A percentile compares a stretch with the other conserved stretches of the same genome.
Evolutionary conservation across 306 rosid genomes (phyloP).

Genomic region (Pyrus bretschneideri): DNA sequence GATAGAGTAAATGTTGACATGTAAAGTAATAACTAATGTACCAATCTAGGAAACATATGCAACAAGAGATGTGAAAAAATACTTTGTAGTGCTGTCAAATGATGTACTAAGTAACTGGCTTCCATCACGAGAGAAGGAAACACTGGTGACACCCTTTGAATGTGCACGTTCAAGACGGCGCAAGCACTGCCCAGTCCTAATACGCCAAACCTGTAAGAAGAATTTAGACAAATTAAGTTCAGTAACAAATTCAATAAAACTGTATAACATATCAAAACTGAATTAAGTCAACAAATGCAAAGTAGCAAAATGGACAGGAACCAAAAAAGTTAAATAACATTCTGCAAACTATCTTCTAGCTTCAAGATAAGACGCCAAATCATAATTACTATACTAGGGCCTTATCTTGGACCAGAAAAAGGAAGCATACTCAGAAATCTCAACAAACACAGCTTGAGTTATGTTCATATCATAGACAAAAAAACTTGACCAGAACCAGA

Average conservation of each 20-base stretch:
- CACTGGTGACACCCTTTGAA: slow-evolving; percentile 91
- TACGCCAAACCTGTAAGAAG: slow-evolving; percentile 78
- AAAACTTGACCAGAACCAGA: not conserved
- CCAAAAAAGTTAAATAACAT: not conserved
- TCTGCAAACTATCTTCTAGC: not conserved
- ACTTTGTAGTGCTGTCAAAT: slow-evolving; percentile 97
- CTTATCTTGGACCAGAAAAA: not conserved
- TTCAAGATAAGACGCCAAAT: not conserved
- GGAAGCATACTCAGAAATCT: not conserved
- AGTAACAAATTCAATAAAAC: not conserved
- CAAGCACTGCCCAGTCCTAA: slow-evolving; percentile 97
- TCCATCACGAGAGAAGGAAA: slow-evolving; percentile 96
- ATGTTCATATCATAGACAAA: not conserved
- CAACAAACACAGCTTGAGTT: not conserved
- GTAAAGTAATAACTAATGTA: not conserved
- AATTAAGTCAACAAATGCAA: not conserved
- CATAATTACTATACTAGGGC: not conserved
- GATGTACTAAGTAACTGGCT: slow-evolving; percentile 92
- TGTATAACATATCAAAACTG: not conserved
- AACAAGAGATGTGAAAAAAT: not conserved
- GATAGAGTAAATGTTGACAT: not conserved
- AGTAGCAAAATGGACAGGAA: not conserved
- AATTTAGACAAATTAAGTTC: not conserved
- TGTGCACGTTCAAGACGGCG: slow-evolving; percentile 98
- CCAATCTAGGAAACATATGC: not conserved